phyloP scores from a whole-genome alignment of 176 grass and related monocot genomes.

The Carex pumila region DNA sequence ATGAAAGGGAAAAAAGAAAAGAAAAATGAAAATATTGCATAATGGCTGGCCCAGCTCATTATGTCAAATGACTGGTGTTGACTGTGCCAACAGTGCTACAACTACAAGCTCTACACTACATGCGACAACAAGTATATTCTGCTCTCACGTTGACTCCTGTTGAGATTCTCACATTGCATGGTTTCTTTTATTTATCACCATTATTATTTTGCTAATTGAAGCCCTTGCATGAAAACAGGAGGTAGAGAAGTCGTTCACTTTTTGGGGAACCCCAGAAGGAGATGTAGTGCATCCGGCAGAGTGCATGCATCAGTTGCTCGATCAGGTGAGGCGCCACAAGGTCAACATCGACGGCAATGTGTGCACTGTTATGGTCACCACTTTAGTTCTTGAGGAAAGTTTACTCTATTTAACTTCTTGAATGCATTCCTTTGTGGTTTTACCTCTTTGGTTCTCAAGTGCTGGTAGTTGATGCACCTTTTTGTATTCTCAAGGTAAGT shows the following conservation, averaged over 20 bases:
- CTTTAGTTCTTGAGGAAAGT: conserved; percentile 93
- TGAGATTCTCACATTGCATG: neutral
- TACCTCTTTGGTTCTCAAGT: neutral
- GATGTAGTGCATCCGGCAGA: conserved; percentile 86
- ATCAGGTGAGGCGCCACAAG: conserved; percentile 85
- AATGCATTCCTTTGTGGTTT: neutral
- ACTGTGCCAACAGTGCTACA: neutral
- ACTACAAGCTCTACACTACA: neutral
- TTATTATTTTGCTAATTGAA: neutral
- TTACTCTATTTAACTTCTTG: neutral
- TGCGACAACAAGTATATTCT: neutral
- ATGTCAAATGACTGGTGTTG: neutral
- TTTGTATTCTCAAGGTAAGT: neutral
- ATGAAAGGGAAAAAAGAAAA: conserved; percentile 4
- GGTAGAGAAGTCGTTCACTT: conserved; percentile 71
- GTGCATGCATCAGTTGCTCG: conserved; percentile 95
- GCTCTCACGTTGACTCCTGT: neutral
- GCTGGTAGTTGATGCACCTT: neutral
- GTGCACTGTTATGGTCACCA: conserved; percentile 99
- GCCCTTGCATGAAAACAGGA: conserved; percentile 35
- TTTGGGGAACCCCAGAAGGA: conserved; percentile 71
- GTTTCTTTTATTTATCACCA: neutral
- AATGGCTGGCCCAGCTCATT: neutral
- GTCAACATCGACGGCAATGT: conserved; percentile 96
- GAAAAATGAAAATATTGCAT: neutral